Evolutionary conservation across 768 basidiomycete genomes (phyloP).

Genomic region (Lentinula raphanica): DNA sequence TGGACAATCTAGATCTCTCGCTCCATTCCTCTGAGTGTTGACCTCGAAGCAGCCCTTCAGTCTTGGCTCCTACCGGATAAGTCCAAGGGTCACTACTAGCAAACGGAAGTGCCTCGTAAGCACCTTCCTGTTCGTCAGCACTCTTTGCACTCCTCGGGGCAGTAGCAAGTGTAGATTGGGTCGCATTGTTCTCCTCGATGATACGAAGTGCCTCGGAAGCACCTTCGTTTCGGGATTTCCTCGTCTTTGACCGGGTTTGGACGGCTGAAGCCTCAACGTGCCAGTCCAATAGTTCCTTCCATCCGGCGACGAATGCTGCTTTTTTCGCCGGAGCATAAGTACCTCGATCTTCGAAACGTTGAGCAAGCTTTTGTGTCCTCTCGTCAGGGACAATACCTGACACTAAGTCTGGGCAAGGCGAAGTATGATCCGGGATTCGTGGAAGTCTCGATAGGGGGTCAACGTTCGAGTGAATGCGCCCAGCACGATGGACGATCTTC

Average conservation of each 20-base stretch:
- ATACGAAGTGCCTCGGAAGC: too few species aligned
- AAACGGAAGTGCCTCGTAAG: too few species aligned
- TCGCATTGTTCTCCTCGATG: too few species aligned
- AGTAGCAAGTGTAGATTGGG: too few species aligned
- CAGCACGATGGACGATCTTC: background rate
- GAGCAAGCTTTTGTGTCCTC: background rate
- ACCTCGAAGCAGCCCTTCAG: too few species aligned
- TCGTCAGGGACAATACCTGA: background rate
- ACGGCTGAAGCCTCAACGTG: background rate
- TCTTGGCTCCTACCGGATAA: too few species aligned
- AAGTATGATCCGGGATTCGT: background rate
- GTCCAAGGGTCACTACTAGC: too few species aligned
- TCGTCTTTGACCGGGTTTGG: background rate
- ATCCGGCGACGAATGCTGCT: background rate
- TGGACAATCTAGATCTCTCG: too few species aligned
- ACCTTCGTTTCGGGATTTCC: too few species aligned
- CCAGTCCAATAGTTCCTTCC: background rate
- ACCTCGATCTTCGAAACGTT: background rate
- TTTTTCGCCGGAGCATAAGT: background rate
- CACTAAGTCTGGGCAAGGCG: background rate
- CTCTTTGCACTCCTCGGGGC: too few species aligned
- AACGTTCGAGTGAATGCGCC: background rate
- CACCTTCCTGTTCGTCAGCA: too few species aligned
- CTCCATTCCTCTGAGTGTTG: too few species aligned
- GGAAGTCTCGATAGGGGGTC: constrained; percentile 3